Percentiles rank a stretch among this genome's conserved stretches.
Evolutionary conservation across 257 asterid genomes (phyloP).

Genomic region (Solanum lycopersicoides): DNA sequence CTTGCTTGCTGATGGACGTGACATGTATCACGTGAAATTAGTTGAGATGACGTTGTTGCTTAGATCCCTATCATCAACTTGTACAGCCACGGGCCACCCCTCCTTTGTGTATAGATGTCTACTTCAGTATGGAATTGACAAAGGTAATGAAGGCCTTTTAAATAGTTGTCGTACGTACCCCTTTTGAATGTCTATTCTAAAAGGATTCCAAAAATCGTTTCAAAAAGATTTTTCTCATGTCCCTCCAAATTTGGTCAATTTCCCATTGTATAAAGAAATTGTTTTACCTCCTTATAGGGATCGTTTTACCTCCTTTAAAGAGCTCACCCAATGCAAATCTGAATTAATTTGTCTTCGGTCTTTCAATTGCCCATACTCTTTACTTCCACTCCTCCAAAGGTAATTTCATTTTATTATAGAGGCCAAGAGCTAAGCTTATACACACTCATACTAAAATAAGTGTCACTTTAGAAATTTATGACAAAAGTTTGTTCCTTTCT

Average conservation of each 20-base stretch:
- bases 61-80: neutral
- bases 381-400: neutral
- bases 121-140: neutral
- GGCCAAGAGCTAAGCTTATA: neutral
- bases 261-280: neutral
- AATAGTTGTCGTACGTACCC: neutral
- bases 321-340: no score
- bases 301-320: no score
- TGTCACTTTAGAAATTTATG: no score
- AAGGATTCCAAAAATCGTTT: neutral
- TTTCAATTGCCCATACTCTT: no score
- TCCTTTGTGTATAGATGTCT: conserved; percentile 1
- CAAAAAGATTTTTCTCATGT: neutral
- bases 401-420: neutral
- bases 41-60: neutral
- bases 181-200: neutral
- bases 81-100: neutral
- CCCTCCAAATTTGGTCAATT: neutral
- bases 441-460: neutral
- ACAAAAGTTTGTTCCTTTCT: no score
- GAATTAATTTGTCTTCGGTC: no score
- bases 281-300: neutral
- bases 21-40: neutral
- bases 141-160: neutral
- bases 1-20: neutral